A percentile compares a stretch with the other conserved stretches of the same genome.
Conservation (phyloP, 768 basidiomycete species). For the Boletus sp. region DNA sequence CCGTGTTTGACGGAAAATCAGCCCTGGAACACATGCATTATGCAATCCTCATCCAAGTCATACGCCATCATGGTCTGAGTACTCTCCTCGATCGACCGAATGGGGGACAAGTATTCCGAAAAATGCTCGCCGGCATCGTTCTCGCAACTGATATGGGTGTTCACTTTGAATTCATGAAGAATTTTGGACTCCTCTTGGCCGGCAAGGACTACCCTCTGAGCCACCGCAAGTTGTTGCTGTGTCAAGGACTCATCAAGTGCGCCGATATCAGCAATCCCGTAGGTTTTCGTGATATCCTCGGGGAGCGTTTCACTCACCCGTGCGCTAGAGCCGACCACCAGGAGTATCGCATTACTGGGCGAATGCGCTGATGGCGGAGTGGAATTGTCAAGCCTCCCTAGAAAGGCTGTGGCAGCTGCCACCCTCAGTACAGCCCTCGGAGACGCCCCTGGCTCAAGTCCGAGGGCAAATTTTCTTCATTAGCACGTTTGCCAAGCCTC, state of each 20-base stretch:
- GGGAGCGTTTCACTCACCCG: slow-evolving; percentile 5
- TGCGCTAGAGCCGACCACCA: slow-evolving; percentile 79
- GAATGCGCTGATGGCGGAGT: slow-evolving; percentile 81
- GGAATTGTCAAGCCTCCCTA: slow-evolving; percentile 84
- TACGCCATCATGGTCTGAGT: slow-evolving; percentile 76
- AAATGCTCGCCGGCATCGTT: slow-evolving; percentile 75
- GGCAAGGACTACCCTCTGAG: slow-evolving; percentile 39
- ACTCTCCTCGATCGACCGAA: slow-evolving; percentile 57
- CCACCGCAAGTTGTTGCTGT: slow-evolving; percentile 64
- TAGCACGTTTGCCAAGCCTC: slow-evolving; percentile 73
- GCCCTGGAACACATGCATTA: slow-evolving; percentile 93
- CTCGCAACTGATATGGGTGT: slow-evolving; percentile 95
- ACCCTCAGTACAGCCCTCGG: slow-evolving; percentile 45
- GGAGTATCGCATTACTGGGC: slow-evolving; percentile 94
- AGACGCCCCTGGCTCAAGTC: slow-evolving; percentile 61
- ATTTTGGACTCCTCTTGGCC: slow-evolving; percentile 50
- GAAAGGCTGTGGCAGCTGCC: slow-evolving; percentile 77
- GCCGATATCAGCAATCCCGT: slow-evolving; percentile 99
- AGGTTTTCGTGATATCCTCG: slow-evolving; percentile 32
- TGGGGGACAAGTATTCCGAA: slow-evolving; percentile 53
- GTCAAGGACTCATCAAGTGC: slow-evolving; percentile 92
- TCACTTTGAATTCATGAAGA: slow-evolving; percentile 78
- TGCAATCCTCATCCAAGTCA: slow-evolving; percentile 71
- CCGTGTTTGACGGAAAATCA: slow-evolving; percentile 85
- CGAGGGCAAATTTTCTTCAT: slow-evolving; percentile 89